Evolutionary conservation across 2,329 filamentous ascomycete genomes (phyloP), one percentile per base, ranked within the genome.

Genomic region (Dichotomopilus funicola): DNA sequence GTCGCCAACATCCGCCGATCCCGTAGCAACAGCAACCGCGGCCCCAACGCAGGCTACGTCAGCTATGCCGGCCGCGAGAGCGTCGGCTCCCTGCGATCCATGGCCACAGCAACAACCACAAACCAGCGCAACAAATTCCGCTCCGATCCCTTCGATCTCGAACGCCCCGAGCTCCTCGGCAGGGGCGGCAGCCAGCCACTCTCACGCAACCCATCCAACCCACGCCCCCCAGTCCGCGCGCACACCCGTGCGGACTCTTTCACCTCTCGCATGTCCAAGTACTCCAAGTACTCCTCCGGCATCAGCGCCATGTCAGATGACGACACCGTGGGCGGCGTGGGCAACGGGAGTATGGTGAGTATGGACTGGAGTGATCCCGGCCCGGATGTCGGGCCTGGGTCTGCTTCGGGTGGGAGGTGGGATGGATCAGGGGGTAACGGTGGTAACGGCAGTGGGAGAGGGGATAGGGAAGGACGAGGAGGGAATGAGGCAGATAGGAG

Each of bases 91-190:
- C 62, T 73, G 46, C 63, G 64, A 12, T 72, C 72, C 1, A 72
- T 76, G 45, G 73, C 72, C 45, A 74, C 71, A 4, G 46, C 56
- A 12, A 48, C 51, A n/a, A 54, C 56, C 19, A 41, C 50, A 35
- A 52, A 55, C 5, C 69, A 72, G 12, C 75, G 78, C 54, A 78
- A 78, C 63, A 82, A 81, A 63, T 81, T 83, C 65, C 79, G 81
- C 45, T 84, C 81, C 1, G 82, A 86, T 60, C 82, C 81, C 1
- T 86, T 86, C 63, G 83, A 86, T 61, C 72, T 86, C n/a, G 82
- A 86, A 64, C 68, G 73, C 44, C 73, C 78, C 37, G 73, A 80
- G 62, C 68, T 78, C 6, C 70, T 75, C 3, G 63, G 63, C 45
- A 63, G 66, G 36, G 63, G 65, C 12, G 62, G 63, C 47, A 51